phyloP scores from a whole-genome alignment of 345 rosid species.

The Balakata baccata region DNA sequence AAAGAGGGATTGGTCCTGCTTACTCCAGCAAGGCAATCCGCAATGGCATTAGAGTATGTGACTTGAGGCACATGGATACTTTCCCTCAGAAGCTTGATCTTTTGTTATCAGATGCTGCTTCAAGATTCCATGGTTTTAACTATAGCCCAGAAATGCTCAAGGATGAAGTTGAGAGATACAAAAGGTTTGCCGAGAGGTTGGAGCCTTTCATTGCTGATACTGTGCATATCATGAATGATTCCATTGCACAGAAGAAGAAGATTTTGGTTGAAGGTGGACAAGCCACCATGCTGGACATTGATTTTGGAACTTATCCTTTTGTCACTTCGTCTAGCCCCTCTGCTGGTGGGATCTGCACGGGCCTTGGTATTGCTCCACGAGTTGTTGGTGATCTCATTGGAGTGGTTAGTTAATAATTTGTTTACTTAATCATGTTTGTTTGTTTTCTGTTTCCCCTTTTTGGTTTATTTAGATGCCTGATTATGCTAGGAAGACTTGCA shows the following conservation, averaged over 20 bases:
- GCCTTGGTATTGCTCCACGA: conserved; percentile 95
- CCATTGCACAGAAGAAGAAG: conserved; percentile 67
- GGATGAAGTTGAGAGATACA: conserved; percentile 83
- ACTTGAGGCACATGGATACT: conserved; percentile 90
- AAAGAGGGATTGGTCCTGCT: conserved; percentile 90
- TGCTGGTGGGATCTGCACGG: conserved; percentile 93
- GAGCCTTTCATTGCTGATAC: conserved; percentile 89
- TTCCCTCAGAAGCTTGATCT: conserved; percentile 84
- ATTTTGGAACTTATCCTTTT: conserved; percentile 94
- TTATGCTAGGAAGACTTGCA: not conserved
- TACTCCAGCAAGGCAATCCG: conserved; percentile 84
- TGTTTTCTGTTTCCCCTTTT: not conserved
- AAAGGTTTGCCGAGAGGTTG: conserved; percentile 87
- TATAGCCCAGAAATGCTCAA: conserved; percentile 70
- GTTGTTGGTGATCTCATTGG: conserved; percentile 89
- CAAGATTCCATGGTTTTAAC: conserved; percentile 67
- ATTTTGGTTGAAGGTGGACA: conserved; percentile 98
- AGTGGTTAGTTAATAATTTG: conserved; percentile 53
- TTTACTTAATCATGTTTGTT: not conserved
- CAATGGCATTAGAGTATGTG: conserved; percentile 88
- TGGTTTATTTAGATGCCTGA: not conserved
- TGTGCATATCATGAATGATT: conserved; percentile 76
- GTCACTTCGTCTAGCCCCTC: conserved; percentile 98
- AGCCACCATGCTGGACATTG: conserved; percentile 95
- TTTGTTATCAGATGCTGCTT: conserved; percentile 68